These are phyloP conservation scores for Suillus luteus DNA, from an alignment of 768 basidiomycete genomes.

Conservation along the genomic window DNA sequence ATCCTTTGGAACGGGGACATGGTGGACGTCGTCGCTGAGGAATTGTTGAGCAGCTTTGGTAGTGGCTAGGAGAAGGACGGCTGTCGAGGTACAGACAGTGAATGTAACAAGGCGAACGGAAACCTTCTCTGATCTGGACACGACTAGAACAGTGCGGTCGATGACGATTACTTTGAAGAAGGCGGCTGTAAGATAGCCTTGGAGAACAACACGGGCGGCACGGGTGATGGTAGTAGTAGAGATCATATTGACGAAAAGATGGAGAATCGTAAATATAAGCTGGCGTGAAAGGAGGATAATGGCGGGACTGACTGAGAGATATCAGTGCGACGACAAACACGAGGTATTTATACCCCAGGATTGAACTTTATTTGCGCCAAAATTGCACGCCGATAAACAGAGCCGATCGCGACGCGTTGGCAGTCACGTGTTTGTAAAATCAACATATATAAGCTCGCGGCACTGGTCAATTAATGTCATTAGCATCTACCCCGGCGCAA, in stretches of 20 bases:
- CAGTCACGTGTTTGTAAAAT: background rate
- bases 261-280: background rate
- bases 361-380: background rate
- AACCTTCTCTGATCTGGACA: background rate
- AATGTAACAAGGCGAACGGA: background rate
- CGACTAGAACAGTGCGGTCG: background rate
- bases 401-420: slow-evolving; percentile 1
- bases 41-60: background rate
- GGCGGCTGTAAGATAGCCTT: slow-evolving; percentile 1
- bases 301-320: background rate
- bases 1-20: background rate
- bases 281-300: background rate
- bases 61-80: background rate
- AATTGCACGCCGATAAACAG: background rate
- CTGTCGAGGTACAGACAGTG: slow-evolving; percentile 3
- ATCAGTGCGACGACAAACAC: background rate
- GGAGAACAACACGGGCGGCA: background rate
- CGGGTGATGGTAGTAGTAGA: background rate
- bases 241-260: background rate
- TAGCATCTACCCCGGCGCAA: background rate
- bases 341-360: background rate
- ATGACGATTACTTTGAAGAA: background rate
- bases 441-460: background rate
- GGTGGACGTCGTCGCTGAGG: background rate
- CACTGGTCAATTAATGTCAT: background rate